Evolutionary conservation across 768 basidiomycete genomes (phyloP).

Genomic region (Hypsizygus marmoreus): DNA sequence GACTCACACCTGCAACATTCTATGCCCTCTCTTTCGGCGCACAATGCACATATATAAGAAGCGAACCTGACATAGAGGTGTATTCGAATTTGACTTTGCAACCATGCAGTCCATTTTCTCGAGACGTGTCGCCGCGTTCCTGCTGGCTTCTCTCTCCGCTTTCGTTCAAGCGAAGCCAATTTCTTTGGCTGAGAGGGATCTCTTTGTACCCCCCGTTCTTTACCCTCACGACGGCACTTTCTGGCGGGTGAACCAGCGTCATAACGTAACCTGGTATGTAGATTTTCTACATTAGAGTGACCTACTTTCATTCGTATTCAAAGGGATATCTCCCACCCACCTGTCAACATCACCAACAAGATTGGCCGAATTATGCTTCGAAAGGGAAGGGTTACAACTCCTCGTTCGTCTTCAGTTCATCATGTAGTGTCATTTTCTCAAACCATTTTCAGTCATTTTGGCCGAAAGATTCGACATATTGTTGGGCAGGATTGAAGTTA

Average conservation of each 20-base stretch:
- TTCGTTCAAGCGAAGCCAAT: constrained; percentile 1
- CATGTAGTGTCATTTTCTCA: not conserved
- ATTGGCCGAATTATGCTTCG: constrained; percentile 36
- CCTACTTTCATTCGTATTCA: constrained; percentile 5
- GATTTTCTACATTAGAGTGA: constrained; percentile 13
- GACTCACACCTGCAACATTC: no score
- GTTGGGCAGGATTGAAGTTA: constrained; percentile 24
- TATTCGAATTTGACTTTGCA: no score
- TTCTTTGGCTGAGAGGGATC: constrained; percentile 30
- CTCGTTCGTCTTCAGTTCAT: constrained; percentile 12
- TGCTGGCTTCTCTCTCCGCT: constrained; percentile 10
- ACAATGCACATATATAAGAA: no score
- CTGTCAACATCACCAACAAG: constrained; percentile 40
- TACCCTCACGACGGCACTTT: constrained; percentile 30
- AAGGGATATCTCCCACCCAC: constrained; percentile 32
- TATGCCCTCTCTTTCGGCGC: no score
- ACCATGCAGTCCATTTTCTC: no score
- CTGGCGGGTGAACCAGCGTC: constrained; percentile 38
- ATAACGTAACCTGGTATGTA: constrained; percentile 41
- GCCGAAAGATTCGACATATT: constrained; percentile 27
- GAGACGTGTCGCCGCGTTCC: constrained; percentile 1
- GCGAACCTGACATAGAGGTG: no score
- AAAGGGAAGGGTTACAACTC: constrained; percentile 24
- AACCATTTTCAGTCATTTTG: constrained; percentile 16
- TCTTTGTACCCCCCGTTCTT: constrained; percentile 37